Conservation (phyloP, 2,329 filamentous ascomycete genomes). For the Verticillium zaregamsianum region DNA sequence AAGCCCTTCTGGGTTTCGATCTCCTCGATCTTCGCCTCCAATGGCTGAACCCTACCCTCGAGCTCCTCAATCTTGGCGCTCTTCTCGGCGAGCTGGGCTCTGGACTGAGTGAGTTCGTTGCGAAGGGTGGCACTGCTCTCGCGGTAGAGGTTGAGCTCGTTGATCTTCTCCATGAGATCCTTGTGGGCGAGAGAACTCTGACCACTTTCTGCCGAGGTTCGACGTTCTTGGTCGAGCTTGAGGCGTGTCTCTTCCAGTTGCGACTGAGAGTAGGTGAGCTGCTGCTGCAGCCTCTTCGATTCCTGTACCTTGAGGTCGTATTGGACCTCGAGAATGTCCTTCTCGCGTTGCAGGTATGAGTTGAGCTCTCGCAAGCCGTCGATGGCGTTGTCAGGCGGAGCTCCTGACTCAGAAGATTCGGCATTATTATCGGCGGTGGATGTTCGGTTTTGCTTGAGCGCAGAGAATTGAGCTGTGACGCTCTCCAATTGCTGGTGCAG, state of each 20-base stretch:
- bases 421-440: slow-evolving; percentile 45
- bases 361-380: slow-evolving; percentile 87
- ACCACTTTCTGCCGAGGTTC: slow-evolving; percentile 67
- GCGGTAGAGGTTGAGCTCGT: slow-evolving; percentile 91
- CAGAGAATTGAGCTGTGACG: slow-evolving; percentile 73
- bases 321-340: slow-evolving; percentile 97
- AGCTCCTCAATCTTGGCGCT: slow-evolving; percentile 71
- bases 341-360: slow-evolving; percentile 86
- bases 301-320: slow-evolving; percentile 87
- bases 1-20: slow-evolving; percentile 77
- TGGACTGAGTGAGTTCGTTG: slow-evolving; percentile 76
- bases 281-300: slow-evolving; percentile 81
- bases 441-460: slow-evolving; percentile 69
- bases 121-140: slow-evolving; percentile 92
- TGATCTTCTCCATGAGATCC: slow-evolving; percentile 89
- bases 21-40: slow-evolving; percentile 76
- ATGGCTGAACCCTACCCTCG: slow-evolving; percentile 70
- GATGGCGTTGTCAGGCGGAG: slow-evolving; percentile 47
- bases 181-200: slow-evolving; percentile 75
- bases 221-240: slow-evolving; percentile 86
- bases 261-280: slow-evolving; percentile 79
- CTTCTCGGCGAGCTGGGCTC: slow-evolving; percentile 72
- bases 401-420: slow-evolving; percentile 48
- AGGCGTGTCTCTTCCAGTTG: slow-evolving; percentile 86
- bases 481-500: slow-evolving; percentile 86